Base-by-base conservation (phyloP, 371 early-diverging fungal species). In the Rhizopus stolonifer region DNA sequence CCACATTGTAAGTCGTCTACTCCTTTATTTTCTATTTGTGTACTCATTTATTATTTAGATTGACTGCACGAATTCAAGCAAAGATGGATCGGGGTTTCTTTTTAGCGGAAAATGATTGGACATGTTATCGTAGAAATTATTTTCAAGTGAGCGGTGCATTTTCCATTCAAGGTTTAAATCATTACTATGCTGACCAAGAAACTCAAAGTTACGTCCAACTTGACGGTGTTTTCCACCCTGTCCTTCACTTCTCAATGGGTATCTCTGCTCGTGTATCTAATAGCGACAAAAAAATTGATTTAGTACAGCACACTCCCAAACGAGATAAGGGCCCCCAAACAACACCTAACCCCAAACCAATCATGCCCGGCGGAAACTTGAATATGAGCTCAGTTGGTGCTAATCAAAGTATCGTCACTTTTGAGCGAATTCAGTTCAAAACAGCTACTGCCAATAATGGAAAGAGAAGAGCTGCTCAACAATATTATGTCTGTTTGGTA, bases 381-480 rank as follows among this genome's bases (percentile, higher is more conserved):
- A 63, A 58, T 15, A 53, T 77, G 56, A 81, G 77, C 52, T 58
- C 80, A 1, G 71, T 81, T 0, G 86, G 80, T 4, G 67, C 77
- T 24, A 80, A 73, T 51, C 71, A 80, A 47, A 77, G 72, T 33
- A 79, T 89, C 3, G 86, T 82, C 18, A 87, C 88, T 2, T 96
- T 93, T 74, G 95, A 96, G 65, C 85, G 97, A 44, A 78, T 96
- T 31, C 97, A 96, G 76, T 96, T 96, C 83, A 95, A 94, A 64
- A 86, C 89, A 0, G 93, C 96, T 13, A 96, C 97, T 0, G 93
- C 93, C 13, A 95, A 94, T 77, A 95, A 93, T 58, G 92, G 92
- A 46, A 88, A 89, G 61, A 83, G 93, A 57, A 71, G 92, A 11
- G 90, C 93, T 25, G 91, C 93, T 11, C 96, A 95, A 66, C 96